phyloP scores from a whole-genome alignment of 73 alveolate species.

The Diophrys sp. region DNA sequence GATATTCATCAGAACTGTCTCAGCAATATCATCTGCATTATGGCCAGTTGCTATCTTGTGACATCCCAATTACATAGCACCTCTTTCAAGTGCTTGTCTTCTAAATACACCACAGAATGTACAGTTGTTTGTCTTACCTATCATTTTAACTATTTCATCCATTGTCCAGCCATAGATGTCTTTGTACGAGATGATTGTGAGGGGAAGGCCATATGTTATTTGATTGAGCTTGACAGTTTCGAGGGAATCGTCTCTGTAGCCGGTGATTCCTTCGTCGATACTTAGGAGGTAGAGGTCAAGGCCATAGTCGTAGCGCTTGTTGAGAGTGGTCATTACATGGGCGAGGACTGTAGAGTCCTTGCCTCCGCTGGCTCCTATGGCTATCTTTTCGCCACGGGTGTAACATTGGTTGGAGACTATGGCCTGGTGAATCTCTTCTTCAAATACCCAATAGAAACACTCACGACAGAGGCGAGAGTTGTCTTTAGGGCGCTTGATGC shows the following conservation, averaged over 20 bases:
- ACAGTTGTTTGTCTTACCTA: conserved; percentile 89
- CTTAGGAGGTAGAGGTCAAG: conserved; percentile 83
- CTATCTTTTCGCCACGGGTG: conserved; percentile 84
- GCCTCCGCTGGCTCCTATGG: conserved; percentile 94
- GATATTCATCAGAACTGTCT: conserved; percentile 95
- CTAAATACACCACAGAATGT: conserved; percentile 99
- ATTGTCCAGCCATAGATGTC: conserved; percentile 95
- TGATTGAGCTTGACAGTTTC: conserved; percentile 93
- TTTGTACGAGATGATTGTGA: conserved; percentile 80
- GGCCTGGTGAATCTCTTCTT: conserved; percentile 95
- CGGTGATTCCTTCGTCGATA: conserved; percentile 97
- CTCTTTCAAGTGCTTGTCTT: conserved; percentile 97
- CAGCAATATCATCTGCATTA: conserved; percentile 99
- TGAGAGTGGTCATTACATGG: conserved; percentile 90
- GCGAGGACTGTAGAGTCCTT: conserved; percentile 98
- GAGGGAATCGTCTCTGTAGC: conserved; percentile 96
- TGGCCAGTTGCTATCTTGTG: conserved; percentile 96
- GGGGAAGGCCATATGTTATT: conserved; percentile 78
- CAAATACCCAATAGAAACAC: conserved; percentile 93
- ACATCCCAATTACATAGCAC: conserved; percentile 84
- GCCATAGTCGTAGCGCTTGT: conserved; percentile 90
- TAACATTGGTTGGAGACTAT: conserved; percentile 74
- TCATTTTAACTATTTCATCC: conserved; percentile 96
- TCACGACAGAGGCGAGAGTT: conserved; percentile 82
- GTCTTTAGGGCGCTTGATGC: conserved; percentile 87